Base-by-base conservation (phyloP, 192 early-diverging fungal species). In the Rhizophagus clarus region DNA sequence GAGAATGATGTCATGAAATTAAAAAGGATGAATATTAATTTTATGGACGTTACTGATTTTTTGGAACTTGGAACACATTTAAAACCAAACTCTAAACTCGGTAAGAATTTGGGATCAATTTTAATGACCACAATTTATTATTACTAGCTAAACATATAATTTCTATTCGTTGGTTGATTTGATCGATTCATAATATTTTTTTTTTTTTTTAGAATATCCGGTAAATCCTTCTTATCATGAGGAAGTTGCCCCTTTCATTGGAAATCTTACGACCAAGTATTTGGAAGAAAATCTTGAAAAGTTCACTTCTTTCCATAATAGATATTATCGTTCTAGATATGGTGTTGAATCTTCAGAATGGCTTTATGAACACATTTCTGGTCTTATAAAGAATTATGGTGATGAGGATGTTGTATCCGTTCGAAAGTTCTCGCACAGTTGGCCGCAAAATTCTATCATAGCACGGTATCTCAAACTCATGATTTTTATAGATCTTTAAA, bases 41-140 rank as follows among this genome's bases (percentile, higher is more conserved):
- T 93, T 82, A 95, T 97, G 88, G 97, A 98, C 82, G 88, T 97
- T 56, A 98, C 97, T 34, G 95, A 97, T 80, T 81, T 87, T 62
- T 83, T 85, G 74, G 88, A 88, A 37, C 80, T 90, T 15, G 87
- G 87, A 26, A 62, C 79, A 28, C 22, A 73, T 51, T 72, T 69
- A 61, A 31, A 72, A 14, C n/a, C 75, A 22, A 37, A 73, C 26
- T 37, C 63, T 67, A 82, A 64, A 74, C 62, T 47, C 10, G 40
- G 78, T 72, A 85, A 15, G 37, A 40, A 40, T 40, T 7, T 37
- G 5, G 5, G 37, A 40, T 40, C 37, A 32, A 32, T 32, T 32
- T 32, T 32, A n/a, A n/a, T n/a, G n/a, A n/a, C n/a, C n/a, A n/a
- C n/a, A n/a, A n/a, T n/a, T n/a, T n/a, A n/a, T n/a, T n/a, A n/a